These are phyloP conservation scores for Penicillium sp. DNA, from an alignment of 2,329 filamentous ascomycete species.

Conservation along the genomic window DNA sequence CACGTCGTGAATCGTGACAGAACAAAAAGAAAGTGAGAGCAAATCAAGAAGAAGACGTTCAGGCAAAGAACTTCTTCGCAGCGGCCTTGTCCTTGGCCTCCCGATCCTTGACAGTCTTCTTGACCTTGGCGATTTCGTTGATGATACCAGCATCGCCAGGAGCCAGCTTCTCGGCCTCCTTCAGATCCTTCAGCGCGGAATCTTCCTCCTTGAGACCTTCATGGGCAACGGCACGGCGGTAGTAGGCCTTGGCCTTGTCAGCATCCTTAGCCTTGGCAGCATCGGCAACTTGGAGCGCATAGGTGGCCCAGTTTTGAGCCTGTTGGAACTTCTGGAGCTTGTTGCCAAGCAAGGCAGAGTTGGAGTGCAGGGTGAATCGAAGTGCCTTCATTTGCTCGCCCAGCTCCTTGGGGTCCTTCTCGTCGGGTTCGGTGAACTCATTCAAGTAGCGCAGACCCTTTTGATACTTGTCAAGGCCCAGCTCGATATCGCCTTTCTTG, in stretches of 20 bases:
- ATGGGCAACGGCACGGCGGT: slow-evolving; percentile 74
- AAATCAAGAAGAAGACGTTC: slow-evolving; percentile 19
- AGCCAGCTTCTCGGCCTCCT: slow-evolving; percentile 70
- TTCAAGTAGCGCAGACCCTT: slow-evolving; percentile 89
- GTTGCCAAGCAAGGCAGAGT: slow-evolving; percentile 79
- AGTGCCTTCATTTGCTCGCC: slow-evolving; percentile 67
- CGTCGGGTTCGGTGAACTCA: slow-evolving; percentile 69
- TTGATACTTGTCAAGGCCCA: slow-evolving; percentile 87
- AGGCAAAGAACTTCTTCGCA: slow-evolving; percentile 86
- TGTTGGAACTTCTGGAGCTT: slow-evolving; percentile 74
- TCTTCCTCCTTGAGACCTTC: slow-evolving; percentile 82
- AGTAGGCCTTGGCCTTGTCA: slow-evolving; percentile 87
- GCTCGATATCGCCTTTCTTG: slow-evolving; percentile 68
- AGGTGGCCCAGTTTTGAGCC: slow-evolving; percentile 66
- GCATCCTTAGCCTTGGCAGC: slow-evolving; percentile 62
- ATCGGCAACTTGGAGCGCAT: slow-evolving; percentile 65
- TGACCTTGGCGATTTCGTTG: slow-evolving; percentile 74
- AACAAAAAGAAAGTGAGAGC: slow-evolving; percentile 4
- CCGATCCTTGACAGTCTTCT: slow-evolving; percentile 70
- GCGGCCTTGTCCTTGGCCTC: slow-evolving; percentile 87
- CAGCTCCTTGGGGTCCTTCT: slow-evolving; percentile 68
- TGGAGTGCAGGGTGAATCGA: slow-evolving; percentile 83
- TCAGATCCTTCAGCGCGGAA: slow-evolving; percentile 69
- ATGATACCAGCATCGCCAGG: slow-evolving; percentile 73
- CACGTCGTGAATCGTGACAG: slow-evolving; percentile 31